Percentiles rank a stretch among this genome's conserved stretches.
These are phyloP conservation scores for Arxiozyma telluris DNA, from an alignment of 1,139 yeast species.

Conservation along the genomic window DNA sequence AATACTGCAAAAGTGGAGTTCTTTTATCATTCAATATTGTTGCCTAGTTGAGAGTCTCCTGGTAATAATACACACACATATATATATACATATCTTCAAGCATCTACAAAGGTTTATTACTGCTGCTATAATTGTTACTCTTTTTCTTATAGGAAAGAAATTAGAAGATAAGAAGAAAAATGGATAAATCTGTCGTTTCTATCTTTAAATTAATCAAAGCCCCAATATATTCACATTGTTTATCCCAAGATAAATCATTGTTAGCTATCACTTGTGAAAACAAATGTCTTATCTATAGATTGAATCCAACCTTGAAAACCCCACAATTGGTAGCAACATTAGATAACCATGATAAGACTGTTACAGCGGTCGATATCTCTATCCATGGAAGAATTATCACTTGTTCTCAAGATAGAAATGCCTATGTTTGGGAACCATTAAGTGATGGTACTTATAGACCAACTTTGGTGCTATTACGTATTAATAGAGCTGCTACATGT, in stretches of 20 bases:
- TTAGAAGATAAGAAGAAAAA: background rate
- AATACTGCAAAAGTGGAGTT: background rate
- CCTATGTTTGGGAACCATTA: slow-evolving; percentile 87
- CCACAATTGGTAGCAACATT: slow-evolving; percentile 47
- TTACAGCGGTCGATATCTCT: slow-evolving; percentile 90
- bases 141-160: too few relatives aligned
- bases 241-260: slow-evolving; percentile 56
- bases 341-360: slow-evolving; percentile 85
- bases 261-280: slow-evolving; percentile 79
- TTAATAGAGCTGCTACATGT: slow-evolving; percentile 88
- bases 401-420: slow-evolving; percentile 96
- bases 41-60: slow-evolving; percentile 32
- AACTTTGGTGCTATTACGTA: slow-evolving; percentile 83
- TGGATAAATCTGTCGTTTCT: slow-evolving; percentile 22
- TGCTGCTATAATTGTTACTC: too few relatives aligned
- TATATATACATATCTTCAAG: background rate
- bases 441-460: slow-evolving; percentile 63
- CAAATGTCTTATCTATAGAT: slow-evolving; percentile 63
- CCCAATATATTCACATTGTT: slow-evolving; percentile 88
- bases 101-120: background rate
- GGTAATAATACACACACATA: slow-evolving; percentile 10
- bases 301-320: slow-evolving; percentile 36
- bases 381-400: slow-evolving; percentile 87
- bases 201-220: slow-evolving; percentile 63
- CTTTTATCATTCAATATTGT: background rate